A percentile compares a stretch with the other conserved stretches of the same genome.
Evolutionary conservation across 2,329 filamentous ascomycete genomes (phyloP).

Genomic region (Aspergillus sp.): DNA sequence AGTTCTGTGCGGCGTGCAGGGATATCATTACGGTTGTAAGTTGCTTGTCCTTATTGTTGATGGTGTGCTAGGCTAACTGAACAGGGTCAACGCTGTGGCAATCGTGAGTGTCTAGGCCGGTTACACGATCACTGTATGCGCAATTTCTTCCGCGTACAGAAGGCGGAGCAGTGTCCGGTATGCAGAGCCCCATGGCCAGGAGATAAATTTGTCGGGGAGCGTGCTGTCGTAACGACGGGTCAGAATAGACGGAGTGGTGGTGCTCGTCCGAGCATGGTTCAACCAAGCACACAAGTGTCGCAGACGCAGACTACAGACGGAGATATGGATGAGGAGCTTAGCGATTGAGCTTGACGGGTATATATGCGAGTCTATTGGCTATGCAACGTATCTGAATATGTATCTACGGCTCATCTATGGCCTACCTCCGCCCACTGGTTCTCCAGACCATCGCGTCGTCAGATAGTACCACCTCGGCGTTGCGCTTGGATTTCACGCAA

Average conservation of each 20-base stretch:
- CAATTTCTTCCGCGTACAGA: constrained; percentile 68
- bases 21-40: constrained; percentile 77
- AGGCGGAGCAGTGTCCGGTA: constrained; percentile 62
- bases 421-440: not conserved
- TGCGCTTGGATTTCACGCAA: not conserved
- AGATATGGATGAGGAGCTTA: constrained; percentile 1
- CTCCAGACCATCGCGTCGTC: no score
- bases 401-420: not conserved
- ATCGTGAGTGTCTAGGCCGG: constrained; percentile 66
- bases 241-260: constrained; percentile 24
- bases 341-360: constrained; percentile 7
- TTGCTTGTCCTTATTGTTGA: constrained; percentile 5
- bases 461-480: not conserved
- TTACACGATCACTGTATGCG: constrained; percentile 76
- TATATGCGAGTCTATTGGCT: not conserved
- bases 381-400: not conserved
- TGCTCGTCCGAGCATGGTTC: constrained; percentile 13
- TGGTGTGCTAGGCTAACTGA: constrained; percentile 9
- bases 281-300: constrained; percentile 13
- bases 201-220: constrained; percentile 54
- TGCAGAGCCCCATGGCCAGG: constrained; percentile 55
- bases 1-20: constrained; percentile 82
- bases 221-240: constrained; percentile 36
- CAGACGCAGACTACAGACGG: constrained; percentile 1
- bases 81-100: constrained; percentile 71